Evolutionary conservation across 2,329 filamentous ascomycete genomes (phyloP), one percentile per base, ranked within the genome.

Genomic region (Purpureocillium lavendulum): DNA sequence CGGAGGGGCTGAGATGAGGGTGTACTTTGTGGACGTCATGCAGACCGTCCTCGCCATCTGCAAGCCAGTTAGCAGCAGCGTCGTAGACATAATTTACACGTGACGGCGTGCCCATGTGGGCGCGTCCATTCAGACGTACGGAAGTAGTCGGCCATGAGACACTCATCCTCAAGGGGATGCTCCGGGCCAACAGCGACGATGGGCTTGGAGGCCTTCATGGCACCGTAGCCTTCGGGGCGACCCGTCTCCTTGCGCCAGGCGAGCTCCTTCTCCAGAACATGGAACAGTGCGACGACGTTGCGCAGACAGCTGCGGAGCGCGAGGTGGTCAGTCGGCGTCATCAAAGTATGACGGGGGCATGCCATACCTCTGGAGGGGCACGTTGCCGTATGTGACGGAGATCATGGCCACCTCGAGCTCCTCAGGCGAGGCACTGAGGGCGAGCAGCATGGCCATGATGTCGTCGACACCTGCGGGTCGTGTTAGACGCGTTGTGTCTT

Each of bases 351-450:
- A 7, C 10, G 35, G 8, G 41, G 39, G 7, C 15, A 13, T 29
- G 11, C 11, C 5, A 14, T 60, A 87, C 84, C 80, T 89, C 46
- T 88, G 73, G 13, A 95, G 78, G 49, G 89, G 80, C 16, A 97
- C 86, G 57, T 98, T 98, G 41, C 92, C 92, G 60, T 92, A 96
- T 1, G 89, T 95, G 44, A 96, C 74, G 2, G 88, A 94, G 41
- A 98, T 72, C 61, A 97, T 74, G 35, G 85, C 62, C 29, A 97
- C 70, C 59, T 97, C 87, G 16, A 97, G 70, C 56, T 97, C 90
- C 50, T 94, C 84, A 0, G 84, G 75, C 17, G 77, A 79, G 28
- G 87, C 81, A 39, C 87, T 84, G 44, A 97, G 76, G 4, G 92
- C 89, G 37, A 97, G 72, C 28, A 98, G 72, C 60, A 97, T 75